Evolutionary conservation across 2,329 filamentous ascomycete species (phyloP), one percentile per base, ranked within the genome.

Genomic region (Penicillium sp.): DNA sequence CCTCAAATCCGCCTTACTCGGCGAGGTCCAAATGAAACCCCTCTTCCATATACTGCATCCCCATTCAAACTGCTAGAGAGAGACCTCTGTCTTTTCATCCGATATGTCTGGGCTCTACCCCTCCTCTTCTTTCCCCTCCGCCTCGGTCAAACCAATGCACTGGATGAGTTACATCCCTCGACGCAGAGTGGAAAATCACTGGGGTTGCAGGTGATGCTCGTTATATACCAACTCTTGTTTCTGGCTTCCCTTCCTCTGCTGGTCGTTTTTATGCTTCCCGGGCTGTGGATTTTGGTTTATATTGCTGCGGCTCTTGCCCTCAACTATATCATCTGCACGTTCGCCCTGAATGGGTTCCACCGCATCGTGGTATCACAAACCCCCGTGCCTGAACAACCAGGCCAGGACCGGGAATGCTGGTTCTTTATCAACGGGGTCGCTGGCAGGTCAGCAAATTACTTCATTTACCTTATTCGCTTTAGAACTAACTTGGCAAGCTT

Each of bases 381-480:
- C 2, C 45, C 48, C 4, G 37, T 52, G 2, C 23, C 39, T 9
- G 36, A 43, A 30, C 34, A 26, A 12, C 67, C 69, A 0, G 69
- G 55, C n/a, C 61, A 68, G 56, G 66, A 68, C 8, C 69, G 78
- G 35, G 84, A 89, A 63, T 75, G 80, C 52, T 90, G 85, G 85
- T 71, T 89, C n/a, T 89, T 84, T 56, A 61, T 89, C 35, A 89
- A 89, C 53, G 85, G 85, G 1, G 77, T 88, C 17, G 77, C 51
- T 8, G 54, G 57, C 35, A 52, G 55, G 54, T 59, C 52, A 46
- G 52, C 6, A 14, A 2, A 20, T 74, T 7, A 73, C n/a, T 1
- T 10, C 10, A 73, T 22, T 75, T 74, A 6, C 6, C 0, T 13
- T 10, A 1, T 35, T 30, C 8, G 26, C 9, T 37, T 10, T 20